These are phyloP conservation scores for Westerdykella sp. DNA, from an alignment of 2,329 filamentous ascomycete species.

Conservation along the genomic window DNA sequence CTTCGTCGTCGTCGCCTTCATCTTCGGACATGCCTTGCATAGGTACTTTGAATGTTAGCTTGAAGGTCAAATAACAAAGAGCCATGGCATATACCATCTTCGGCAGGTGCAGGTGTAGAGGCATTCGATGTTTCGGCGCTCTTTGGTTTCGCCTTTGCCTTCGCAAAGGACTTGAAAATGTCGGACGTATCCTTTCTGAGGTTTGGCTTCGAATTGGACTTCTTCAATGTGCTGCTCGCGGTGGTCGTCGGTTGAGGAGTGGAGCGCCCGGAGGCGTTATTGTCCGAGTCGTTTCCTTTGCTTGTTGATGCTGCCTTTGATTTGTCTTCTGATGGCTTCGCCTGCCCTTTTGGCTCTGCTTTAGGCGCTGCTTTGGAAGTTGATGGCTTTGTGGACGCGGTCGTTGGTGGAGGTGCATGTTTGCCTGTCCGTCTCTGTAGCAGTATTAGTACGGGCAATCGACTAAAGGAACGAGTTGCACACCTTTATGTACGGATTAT, in stretches of 20 bases:
- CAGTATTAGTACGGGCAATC: neutral
- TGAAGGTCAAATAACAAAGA: neutral
- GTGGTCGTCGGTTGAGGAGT: slow-evolving; percentile 23
- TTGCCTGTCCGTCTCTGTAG: slow-evolving; percentile 41
- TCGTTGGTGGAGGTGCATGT: slow-evolving; percentile 25
- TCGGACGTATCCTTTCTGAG: slow-evolving; percentile 57
- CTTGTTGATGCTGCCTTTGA: slow-evolving; percentile 12
- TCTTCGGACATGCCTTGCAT: slow-evolving; percentile 51
- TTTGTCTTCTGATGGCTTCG: slow-evolving; percentile 12
- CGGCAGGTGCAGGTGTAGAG: slow-evolving; percentile 36
- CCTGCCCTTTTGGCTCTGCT: neutral
- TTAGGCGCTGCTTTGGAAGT: slow-evolving; percentile 6
- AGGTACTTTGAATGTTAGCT: slow-evolving; percentile 35
- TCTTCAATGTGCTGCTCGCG: slow-evolving; percentile 19
- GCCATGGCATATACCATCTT: slow-evolving; percentile 43
- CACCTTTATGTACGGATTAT: slow-evolving; percentile 62
- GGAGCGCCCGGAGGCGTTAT: slow-evolving; percentile 27
- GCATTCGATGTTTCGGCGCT: slow-evolving; percentile 39
- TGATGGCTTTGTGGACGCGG: slow-evolving; percentile 15
- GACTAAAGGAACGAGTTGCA: neutral
- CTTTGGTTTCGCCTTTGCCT: slow-evolving; percentile 54
- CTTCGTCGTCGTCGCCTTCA: slow-evolving; percentile 28
- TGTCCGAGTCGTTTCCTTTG: slow-evolving; percentile 25
- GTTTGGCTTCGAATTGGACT: slow-evolving; percentile 37
- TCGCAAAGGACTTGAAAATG: slow-evolving; percentile 76